phyloP scores from a whole-genome alignment of 306 rosid species.

The Phaseolus lunatus region DNA sequence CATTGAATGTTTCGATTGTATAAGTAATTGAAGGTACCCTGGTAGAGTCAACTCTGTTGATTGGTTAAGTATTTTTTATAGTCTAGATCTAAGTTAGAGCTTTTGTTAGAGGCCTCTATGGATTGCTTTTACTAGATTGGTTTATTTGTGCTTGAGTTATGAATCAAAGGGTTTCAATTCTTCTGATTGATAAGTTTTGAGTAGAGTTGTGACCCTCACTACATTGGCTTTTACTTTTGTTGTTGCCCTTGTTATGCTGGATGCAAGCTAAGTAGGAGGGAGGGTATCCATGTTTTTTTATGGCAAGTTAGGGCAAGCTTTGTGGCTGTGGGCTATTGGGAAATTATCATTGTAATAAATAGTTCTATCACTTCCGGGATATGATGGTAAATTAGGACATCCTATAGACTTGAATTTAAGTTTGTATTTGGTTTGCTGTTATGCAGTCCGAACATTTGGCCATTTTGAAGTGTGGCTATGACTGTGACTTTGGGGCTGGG shows the following conservation, averaged over 20 bases:
- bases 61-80: constrained; percentile 7
- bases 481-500: not conserved
- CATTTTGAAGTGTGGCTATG: constrained; percentile 22
- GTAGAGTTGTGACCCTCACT: constrained; percentile 12
- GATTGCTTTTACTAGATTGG: constrained; percentile 10
- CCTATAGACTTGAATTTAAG: constrained; percentile 8
- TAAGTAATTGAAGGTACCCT: not conserved
- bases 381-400: constrained; percentile 2
- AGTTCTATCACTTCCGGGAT: not conserved
- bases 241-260: constrained; percentile 4
- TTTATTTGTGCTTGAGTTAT: not conserved
- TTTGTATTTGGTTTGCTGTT: constrained; percentile 6
- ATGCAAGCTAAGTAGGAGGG: constrained; percentile 3
- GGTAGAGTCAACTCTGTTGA: constrained; percentile 24
- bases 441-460: constrained; percentile 26
- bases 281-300: not conserved
- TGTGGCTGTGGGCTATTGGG: not conserved
- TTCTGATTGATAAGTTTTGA: not conserved
- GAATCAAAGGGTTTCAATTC: not conserved
- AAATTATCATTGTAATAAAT: not conserved
- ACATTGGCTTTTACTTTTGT: not conserved
- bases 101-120: constrained; percentile 4
- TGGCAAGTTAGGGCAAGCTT: constrained; percentile 4
- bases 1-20: not conserved
- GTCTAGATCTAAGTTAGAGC: not conserved